Evolutionary conservation across 1,139 yeast genomes (phyloP).

Genomic region (Candida sp.): DNA sequence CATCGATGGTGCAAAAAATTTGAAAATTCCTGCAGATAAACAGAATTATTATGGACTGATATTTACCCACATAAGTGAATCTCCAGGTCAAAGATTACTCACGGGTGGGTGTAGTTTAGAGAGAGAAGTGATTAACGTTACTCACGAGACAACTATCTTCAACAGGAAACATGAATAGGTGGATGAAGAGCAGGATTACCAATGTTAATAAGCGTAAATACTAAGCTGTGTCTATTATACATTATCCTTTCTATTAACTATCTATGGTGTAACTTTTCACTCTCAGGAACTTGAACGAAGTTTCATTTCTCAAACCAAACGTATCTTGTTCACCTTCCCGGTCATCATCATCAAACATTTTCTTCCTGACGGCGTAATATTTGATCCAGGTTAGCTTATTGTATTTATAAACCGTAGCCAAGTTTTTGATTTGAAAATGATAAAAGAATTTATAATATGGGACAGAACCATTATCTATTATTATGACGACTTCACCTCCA

Average conservation of each 20-base stretch:
- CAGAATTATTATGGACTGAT: background rate
- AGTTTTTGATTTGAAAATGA: constrained; percentile 50
- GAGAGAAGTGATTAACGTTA: background rate
- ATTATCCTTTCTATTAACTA: background rate
- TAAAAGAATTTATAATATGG: constrained; percentile 64
- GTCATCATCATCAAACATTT: constrained; percentile 27
- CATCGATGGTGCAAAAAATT: constrained; percentile 3
- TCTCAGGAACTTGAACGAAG: constrained; percentile 68
- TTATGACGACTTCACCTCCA: constrained; percentile 51
- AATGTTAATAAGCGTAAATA: too few relatives aligned
- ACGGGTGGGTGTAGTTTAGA: background rate
- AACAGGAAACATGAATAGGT: too few relatives aligned
- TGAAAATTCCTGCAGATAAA: constrained; percentile 1
- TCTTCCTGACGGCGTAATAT: constrained; percentile 55
- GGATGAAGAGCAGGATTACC: too few relatives aligned
- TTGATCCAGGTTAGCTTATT: constrained; percentile 67
- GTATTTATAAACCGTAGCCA: constrained; percentile 55
- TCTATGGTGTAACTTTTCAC: constrained; percentile 42
- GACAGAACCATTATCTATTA: constrained; percentile 58
- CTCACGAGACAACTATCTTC: too few relatives aligned
- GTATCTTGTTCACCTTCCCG: constrained; percentile 49
- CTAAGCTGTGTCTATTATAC: too few relatives aligned
- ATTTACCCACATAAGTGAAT: background rate
- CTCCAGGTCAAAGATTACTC: background rate
- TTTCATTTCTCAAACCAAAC: constrained; percentile 66